phyloP scores from a whole-genome alignment of 2,329 filamentous ascomycete species.

The Xylariaceae sp. region DNA sequence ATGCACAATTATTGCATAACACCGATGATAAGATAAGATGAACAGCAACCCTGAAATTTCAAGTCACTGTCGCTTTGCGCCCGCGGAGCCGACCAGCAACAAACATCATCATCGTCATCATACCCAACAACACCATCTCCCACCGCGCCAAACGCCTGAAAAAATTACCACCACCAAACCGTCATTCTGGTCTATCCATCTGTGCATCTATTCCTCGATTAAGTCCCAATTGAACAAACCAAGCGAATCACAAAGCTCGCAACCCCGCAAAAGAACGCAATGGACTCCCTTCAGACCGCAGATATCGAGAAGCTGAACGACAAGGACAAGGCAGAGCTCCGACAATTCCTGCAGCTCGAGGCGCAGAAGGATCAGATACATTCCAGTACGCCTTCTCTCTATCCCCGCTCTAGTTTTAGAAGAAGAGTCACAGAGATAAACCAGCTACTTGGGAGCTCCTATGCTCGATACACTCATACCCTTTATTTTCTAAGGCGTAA shows the following conservation, averaged over 20 bases:
- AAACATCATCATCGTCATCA: not conserved
- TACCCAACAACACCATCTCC: not conserved
- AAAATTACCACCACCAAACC: not conserved
- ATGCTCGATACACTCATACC: no score
- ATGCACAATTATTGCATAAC: not conserved
- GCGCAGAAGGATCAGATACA: slow-evolving; percentile 71
- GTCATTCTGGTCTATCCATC: not conserved
- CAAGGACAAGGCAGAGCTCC: slow-evolving; percentile 79
- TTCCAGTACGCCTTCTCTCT: slow-evolving; percentile 43
- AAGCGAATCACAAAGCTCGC: not conserved
- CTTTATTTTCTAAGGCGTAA: no score
- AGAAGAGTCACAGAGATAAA: no score
- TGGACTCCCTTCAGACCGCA: slow-evolving; percentile 35
- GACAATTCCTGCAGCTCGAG: slow-evolving; percentile 79
- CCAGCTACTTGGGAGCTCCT: no score
- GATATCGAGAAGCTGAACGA: slow-evolving; percentile 72
- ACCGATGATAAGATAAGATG: slow-evolving; percentile 23
- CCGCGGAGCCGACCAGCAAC: not conserved
- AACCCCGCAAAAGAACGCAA: not conserved
- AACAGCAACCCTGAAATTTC: slow-evolving; percentile 10
- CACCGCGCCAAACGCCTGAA: not conserved
- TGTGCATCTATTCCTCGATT: not conserved
- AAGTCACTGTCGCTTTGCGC: not conserved
- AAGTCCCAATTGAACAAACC: not conserved
- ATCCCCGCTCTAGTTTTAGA: no score